A percentile compares a stretch with the other conserved stretches of the same genome.
Evolutionary conservation across 2,329 filamentous ascomycete species (phyloP).

Genomic region (Fusarium pininemorale): DNA sequence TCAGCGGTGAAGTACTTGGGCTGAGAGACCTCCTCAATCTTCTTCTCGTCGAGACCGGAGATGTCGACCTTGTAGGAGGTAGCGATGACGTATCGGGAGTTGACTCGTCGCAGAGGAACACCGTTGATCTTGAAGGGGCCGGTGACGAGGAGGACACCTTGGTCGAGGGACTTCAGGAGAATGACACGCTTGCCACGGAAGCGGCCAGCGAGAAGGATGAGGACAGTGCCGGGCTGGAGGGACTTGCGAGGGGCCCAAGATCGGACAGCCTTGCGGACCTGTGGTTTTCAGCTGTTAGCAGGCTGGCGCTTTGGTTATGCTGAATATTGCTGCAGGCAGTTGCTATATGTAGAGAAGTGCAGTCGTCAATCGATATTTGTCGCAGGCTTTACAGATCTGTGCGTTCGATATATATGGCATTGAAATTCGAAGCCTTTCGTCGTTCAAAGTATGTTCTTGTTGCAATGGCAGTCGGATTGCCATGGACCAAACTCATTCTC

Average conservation of each 20-base stretch:
- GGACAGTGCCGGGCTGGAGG: slow-evolving; percentile 92
- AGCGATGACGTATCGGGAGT: slow-evolving; percentile 92
- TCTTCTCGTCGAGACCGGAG: slow-evolving; percentile 85
- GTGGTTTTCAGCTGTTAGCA: slow-evolving; percentile 49
- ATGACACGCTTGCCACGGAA: slow-evolving; percentile 99
- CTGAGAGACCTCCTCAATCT: slow-evolving; percentile 80
- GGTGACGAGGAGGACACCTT: slow-evolving; percentile 98
- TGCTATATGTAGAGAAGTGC: background rate
- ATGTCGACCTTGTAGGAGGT: slow-evolving; percentile 88
- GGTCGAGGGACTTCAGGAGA: slow-evolving; percentile 96
- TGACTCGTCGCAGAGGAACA: slow-evolving; percentile 94
- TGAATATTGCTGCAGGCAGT: slow-evolving; percentile 10
- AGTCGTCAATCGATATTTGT: slow-evolving; percentile 31
- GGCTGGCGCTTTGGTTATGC: slow-evolving; percentile 16
- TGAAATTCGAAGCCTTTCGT: slow-evolving; percentile 23
- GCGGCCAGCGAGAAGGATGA: slow-evolving; percentile 98
- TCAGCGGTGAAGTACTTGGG: slow-evolving; percentile 96
- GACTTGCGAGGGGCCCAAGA: slow-evolving; percentile 86
- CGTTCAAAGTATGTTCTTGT: slow-evolving; percentile 11
- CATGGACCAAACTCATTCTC: slow-evolving; percentile 8
- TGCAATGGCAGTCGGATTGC: slow-evolving; percentile 19
- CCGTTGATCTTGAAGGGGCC: slow-evolving; percentile 99
- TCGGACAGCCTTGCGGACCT: slow-evolving; percentile 95
- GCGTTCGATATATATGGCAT: slow-evolving; percentile 22
- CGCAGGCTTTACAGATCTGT: slow-evolving; percentile 13